Conservation (phyloP, 495 filamentous ascomycete genomes). For the Darksidea phi region DNA sequence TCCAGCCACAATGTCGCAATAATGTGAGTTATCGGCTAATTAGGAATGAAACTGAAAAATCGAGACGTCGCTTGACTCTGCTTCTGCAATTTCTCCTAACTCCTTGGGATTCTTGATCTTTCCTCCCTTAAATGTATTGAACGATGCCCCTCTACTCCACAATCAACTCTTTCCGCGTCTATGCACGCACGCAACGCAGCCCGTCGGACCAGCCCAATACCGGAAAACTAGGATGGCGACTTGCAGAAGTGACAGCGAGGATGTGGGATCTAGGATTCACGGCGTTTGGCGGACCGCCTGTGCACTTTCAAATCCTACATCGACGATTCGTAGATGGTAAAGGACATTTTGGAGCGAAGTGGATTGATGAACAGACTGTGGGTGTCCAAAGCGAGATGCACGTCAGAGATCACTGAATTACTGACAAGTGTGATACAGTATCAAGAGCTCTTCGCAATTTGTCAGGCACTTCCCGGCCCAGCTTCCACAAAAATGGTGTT, state of each 20-base stretch:
- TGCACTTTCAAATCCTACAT: conserved; percentile 71
- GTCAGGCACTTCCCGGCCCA: conserved; percentile 73
- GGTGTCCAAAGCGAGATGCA: too few relatives aligned
- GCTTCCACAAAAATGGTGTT: conserved; percentile 82
- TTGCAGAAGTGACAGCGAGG: conserved; percentile 20
- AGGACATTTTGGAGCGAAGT: conserved; percentile 52
- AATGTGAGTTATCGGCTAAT: conserved; percentile 11
- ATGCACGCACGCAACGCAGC: conserved; percentile 13
- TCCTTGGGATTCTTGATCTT: conserved; percentile 4
- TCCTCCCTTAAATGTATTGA: conserved; percentile 12
- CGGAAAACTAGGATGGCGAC: conserved; percentile 13
- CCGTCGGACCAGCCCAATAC: conserved; percentile 1
- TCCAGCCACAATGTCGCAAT: conserved; percentile 13
- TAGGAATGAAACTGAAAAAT: conserved; percentile 5
- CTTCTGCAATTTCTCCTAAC: conserved; percentile 8
- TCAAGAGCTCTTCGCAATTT: conserved; percentile 81
- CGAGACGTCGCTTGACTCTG: conserved; percentile 9
- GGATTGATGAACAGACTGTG: conserved; percentile 76
- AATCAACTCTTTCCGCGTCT: conserved; percentile 15
- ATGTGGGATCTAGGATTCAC: conserved; percentile 67
- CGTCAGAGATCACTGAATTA: too few relatives aligned
- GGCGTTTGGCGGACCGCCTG: conserved; percentile 68
- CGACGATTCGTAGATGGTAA: conserved; percentile 62
- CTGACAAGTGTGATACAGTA: conserved; percentile 55
- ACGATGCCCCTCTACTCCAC: conserved; percentile 11